Conservation (phyloP, 257 asterid species). For the Solanum habrochaites region DNA sequence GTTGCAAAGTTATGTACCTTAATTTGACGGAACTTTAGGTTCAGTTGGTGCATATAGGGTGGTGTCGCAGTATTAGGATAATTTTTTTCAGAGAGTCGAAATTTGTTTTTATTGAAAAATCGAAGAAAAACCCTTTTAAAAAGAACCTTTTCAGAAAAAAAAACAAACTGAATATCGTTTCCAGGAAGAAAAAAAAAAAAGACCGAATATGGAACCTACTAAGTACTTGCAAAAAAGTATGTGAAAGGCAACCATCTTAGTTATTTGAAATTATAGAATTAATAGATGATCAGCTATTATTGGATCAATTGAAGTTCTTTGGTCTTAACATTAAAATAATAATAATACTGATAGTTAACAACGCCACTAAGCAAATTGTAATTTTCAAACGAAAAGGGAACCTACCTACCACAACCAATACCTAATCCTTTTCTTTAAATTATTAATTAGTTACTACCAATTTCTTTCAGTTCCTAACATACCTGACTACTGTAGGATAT, state of each 20-base stretch:
- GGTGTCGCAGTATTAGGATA: not conserved
- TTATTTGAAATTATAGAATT: not conserved
- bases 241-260: not conserved
- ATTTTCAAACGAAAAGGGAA: not conserved
- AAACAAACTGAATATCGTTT: not conserved
- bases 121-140: not conserved
- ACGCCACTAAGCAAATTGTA: not conserved
- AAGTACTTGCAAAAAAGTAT: not conserved
- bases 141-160: not conserved
- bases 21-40: not conserved
- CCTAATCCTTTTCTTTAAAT: conserved; percentile 1
- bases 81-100: not conserved
- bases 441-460: not conserved
- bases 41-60: not conserved
- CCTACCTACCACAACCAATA: conserved; percentile 20
- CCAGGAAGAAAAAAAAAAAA: not conserved
- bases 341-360: not conserved
- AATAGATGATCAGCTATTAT: not conserved
- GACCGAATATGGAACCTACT: not conserved
- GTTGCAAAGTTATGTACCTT: not conserved
- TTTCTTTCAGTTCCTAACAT: not conserved
- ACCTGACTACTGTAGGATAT: not conserved
- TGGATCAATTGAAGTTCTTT: not conserved
- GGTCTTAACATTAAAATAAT: not conserved
- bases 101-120: not conserved